Conservation (phyloP, 441 rosid genomes). For the Croton setiger region DNA sequence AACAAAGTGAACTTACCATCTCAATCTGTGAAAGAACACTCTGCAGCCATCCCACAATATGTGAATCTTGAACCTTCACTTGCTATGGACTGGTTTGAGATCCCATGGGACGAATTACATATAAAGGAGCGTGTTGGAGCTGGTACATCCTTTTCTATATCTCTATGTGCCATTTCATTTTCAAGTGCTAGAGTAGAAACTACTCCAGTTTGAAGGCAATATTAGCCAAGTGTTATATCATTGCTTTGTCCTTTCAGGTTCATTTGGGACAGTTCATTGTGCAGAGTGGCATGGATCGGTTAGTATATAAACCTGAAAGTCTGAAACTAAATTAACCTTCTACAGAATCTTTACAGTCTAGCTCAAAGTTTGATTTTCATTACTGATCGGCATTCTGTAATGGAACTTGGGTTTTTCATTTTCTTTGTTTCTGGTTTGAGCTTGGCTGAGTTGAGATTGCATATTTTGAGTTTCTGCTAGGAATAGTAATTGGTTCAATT, state of each 20-base stretch:
- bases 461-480: too few relatives aligned
- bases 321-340: background rate
- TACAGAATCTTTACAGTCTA: background rate
- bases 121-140: constrained; percentile 96
- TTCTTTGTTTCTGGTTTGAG: background rate
- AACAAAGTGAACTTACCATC: constrained; percentile 29
- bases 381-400: background rate
- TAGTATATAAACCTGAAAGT: constrained; percentile 26
- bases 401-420: background rate
- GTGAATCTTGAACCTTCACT: constrained; percentile 88
- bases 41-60: constrained; percentile 50
- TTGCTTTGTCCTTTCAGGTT: constrained; percentile 45
- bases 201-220: constrained; percentile 5
- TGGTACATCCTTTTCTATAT: constrained; percentile 43
- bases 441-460: too few relatives aligned
- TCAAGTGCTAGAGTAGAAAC: background rate
- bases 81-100: constrained; percentile 98
- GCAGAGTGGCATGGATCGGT: constrained; percentile 99
- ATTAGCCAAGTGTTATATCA: background rate
- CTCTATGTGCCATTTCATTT: constrained; percentile 1
- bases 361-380: background rate
- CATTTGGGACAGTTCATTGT: constrained; percentile 96
- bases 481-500: background rate
- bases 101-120: constrained; percentile 85
- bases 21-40: constrained; percentile 35